A percentile compares a stretch with the other conserved stretches of the same genome.
These are phyloP conservation scores for Orbilia blumenaviensis DNA, from an alignment of 2,329 filamentous ascomycete genomes.

Conservation along the genomic window DNA sequence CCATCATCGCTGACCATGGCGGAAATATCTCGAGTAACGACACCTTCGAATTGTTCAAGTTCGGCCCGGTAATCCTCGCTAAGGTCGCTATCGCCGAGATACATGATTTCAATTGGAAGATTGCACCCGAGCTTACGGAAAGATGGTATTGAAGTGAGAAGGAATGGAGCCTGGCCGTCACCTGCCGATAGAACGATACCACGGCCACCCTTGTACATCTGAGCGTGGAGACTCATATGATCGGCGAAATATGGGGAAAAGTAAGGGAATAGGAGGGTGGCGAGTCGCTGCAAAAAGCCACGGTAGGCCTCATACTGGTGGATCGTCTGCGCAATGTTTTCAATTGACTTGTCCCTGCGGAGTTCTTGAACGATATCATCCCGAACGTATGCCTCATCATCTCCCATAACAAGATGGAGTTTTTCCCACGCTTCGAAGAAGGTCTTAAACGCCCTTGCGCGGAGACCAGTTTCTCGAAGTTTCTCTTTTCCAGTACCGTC, in stretches of 20 bases:
- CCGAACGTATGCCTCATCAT: conserved; percentile 60
- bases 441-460: conserved; percentile 61
- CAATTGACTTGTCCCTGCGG: conserved; percentile 56
- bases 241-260: conserved; percentile 63
- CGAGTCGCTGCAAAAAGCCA: conserved; percentile 61
- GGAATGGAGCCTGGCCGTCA: conserved; percentile 62
- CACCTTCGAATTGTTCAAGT: conserved; percentile 62
- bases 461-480: conserved; percentile 61
- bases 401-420: conserved; percentile 59
- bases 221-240: conserved; percentile 63
- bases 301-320: conserved; percentile 63
- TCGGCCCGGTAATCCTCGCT: conserved; percentile 62
- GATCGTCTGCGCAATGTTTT: conserved; percentile 59
- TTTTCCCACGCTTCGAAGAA: conserved; percentile 63
- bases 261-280: conserved; percentile 61
- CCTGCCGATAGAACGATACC: conserved; percentile 64
- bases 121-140: conserved; percentile 61
- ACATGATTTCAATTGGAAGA: conserved; percentile 62
- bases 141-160: conserved; percentile 63
- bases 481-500: conserved; percentile 61
- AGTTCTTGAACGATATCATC: conserved; percentile 62
- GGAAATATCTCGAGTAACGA: conserved; percentile 63
- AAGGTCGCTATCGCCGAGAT: conserved; percentile 63
- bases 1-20: conserved; percentile 63
- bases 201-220: conserved; percentile 62